These are phyloP conservation scores for Saccharomycopsis sp. DNA, from an alignment of 805 yeast genomes.

Conservation along the genomic window DNA sequence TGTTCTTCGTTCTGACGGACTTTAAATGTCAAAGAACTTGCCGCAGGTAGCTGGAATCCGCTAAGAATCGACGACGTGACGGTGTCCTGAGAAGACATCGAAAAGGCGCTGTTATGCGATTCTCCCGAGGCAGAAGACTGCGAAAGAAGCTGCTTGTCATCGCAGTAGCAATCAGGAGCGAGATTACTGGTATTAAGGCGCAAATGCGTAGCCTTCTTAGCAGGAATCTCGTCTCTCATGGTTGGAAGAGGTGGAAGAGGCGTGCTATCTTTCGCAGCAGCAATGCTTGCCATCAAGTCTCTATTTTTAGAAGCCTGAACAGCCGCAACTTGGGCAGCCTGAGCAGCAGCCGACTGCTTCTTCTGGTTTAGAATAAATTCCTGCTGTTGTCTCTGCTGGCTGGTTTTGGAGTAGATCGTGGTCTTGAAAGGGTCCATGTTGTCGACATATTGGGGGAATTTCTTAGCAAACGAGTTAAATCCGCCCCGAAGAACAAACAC, in stretches of 20 bases:
- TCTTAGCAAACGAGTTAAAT: constrained; percentile 31
- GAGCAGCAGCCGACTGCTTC: not conserved
- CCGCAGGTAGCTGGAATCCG: constrained; percentile 48
- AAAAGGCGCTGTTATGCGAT: not conserved
- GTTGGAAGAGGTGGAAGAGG: not conserved
- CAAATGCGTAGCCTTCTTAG: no score
- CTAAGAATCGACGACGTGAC: constrained; percentile 29
- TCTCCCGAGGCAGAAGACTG: not conserved
- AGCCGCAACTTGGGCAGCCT: not conserved
- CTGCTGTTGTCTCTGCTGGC: not conserved
- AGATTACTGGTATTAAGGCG: not conserved
- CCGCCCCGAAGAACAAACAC: constrained; percentile 39
- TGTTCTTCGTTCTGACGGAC: constrained; percentile 51
- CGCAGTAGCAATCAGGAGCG: not conserved
- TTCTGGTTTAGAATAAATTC: not conserved
- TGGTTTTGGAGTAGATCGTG: constrained; percentile 9
- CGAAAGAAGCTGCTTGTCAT: not conserved
- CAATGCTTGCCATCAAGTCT: not conserved
- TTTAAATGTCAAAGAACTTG: constrained; percentile 38
- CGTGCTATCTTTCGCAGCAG: not conserved
- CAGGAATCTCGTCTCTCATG: no score
- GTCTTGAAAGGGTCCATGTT: constrained; percentile 14
- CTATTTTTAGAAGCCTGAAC: not conserved
- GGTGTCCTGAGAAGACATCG: not conserved
- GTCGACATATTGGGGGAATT: constrained; percentile 27